phyloP scores from a whole-genome alignment of 2,329 filamentous ascomycete genomes.

The Drechslerella stenobrocha region DNA sequence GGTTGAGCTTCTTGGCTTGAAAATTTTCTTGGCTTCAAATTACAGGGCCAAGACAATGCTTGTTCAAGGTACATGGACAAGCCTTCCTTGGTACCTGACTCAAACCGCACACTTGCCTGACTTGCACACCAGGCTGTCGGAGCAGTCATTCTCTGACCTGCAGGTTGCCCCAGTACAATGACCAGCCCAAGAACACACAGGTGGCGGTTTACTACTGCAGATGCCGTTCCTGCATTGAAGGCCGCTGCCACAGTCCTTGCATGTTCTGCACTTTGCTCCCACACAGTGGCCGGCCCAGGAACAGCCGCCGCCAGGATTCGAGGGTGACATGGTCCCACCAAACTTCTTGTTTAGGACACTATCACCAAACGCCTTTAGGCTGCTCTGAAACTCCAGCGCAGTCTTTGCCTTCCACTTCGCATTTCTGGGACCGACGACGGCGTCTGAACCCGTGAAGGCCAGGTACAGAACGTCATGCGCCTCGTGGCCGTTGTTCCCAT shows the following conservation, averaged over 20 bases:
- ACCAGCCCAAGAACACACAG: slow-evolving; percentile 15
- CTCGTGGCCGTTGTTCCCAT: slow-evolving; percentile 63
- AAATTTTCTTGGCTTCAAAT: no score
- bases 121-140: slow-evolving; percentile 24
- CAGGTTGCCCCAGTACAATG: slow-evolving; percentile 29
- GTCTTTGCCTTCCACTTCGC: slow-evolving; percentile 63
- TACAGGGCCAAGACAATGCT: no score
- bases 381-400: slow-evolving; percentile 61
- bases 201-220: slow-evolving; percentile 15
- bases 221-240: slow-evolving; percentile 29
- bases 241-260: slow-evolving; percentile 44
- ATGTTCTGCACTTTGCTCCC: slow-evolving; percentile 17
- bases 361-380: slow-evolving; percentile 61
- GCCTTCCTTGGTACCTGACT: no score
- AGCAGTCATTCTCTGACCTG: slow-evolving; percentile 29
- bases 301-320: neutral
- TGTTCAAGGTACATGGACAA: no score
- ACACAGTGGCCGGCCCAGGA: slow-evolving; percentile 44
- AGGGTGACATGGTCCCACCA: neutral
- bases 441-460: slow-evolving; percentile 63
- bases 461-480: slow-evolving; percentile 66
- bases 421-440: slow-evolving; percentile 62
- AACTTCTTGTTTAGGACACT: slow-evolving; percentile 57
- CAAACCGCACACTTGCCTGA: neutral
- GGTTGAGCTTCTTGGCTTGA: no score